Evolutionary conservation across 2,329 filamentous ascomycete species (phyloP), one percentile per base, ranked within the genome.

Genomic region (Arthroderma sp.): DNA sequence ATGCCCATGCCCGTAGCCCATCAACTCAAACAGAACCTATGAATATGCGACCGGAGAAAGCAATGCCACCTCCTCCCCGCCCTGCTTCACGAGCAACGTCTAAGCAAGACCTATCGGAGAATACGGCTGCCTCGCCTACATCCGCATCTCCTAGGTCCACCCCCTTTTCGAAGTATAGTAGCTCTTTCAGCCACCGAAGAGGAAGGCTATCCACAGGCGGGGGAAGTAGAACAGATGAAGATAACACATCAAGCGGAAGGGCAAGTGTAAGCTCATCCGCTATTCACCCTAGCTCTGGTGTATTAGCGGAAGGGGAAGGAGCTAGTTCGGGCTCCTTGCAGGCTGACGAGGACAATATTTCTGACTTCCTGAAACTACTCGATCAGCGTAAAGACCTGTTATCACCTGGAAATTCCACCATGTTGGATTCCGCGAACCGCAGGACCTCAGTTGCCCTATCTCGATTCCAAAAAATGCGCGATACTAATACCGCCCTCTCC

Each of bases 301-400:
- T 91, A 29, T 71, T 94, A 42, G 78, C 84, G 29, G 86, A 77
- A 49, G 65, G 83, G 50, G 73, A 74, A 28, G 81, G 77, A 6
- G 78, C 72, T 40, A 78, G 73, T 57, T 74, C 70, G 2, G 80
- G 77, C 29, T 81, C 59, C 70, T 80, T 71, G 71, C 84, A 57
- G 70, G 84, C 81, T 0, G 89, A 96, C 53, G 87, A 94, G 55
- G 85, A 94, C 55, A 88, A 91, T 51, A 94, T 98, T 36, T 86
- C 85, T 0, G 87, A 93, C 43, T 98, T 96, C 55, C 67, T 98
- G 49, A 93, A 93, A 56, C 74, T 86, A 49, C 72, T 98, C 5
- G 89, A 96, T 48, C 81, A 79, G 55, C 85, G 85, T 59, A 94
- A 88, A 62, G 89, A 87, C 61, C 84, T 95, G 46, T 80, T 87